phyloP scores from a whole-genome alignment of 1,284 basidiomycete species.

The Peniophora sp. region DNA sequence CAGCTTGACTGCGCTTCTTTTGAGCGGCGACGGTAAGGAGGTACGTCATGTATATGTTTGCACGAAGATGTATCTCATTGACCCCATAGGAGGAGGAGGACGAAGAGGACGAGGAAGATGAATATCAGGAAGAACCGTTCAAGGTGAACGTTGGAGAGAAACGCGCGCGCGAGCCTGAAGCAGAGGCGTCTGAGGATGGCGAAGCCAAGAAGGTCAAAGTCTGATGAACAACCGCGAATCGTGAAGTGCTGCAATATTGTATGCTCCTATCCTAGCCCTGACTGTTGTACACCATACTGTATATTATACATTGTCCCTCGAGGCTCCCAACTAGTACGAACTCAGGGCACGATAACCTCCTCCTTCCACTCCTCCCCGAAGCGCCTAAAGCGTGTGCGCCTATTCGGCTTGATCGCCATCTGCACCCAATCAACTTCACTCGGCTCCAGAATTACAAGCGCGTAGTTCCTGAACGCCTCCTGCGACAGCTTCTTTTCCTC shows the following conservation, averaged over 20 bases:
- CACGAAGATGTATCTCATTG: background rate
- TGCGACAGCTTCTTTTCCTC: slow-evolving; percentile 36
- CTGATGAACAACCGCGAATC: background rate
- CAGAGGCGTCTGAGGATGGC: slow-evolving; percentile 18
- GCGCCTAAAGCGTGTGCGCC: slow-evolving; percentile 42
- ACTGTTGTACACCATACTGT: background rate
- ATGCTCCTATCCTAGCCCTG: too few relatives aligned
- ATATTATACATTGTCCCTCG: background rate
- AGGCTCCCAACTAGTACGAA: background rate
- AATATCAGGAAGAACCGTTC: slow-evolving; percentile 28
- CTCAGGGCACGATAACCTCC: slow-evolving; percentile 48
- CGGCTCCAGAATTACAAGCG: slow-evolving; percentile 58
- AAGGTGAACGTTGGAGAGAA: slow-evolving; percentile 22
- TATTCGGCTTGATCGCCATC: slow-evolving; percentile 43
- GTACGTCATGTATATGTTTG: slow-evolving; percentile 7
- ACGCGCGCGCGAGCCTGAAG: slow-evolving; percentile 30
- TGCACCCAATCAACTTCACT: slow-evolving; percentile 55
- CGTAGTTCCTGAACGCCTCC: slow-evolving; percentile 51
- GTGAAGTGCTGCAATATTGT: background rate
- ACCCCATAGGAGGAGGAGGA: background rate
- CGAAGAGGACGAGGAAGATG: slow-evolving; percentile 23
- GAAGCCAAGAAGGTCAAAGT: slow-evolving; percentile 1
- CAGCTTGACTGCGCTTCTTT: slow-evolving; percentile 19
- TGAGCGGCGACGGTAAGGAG: slow-evolving; percentile 8
- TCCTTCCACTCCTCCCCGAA: slow-evolving; percentile 38